Conservation (phyloP, 305 asterid genomes). For the Rubia balearica region DNA sequence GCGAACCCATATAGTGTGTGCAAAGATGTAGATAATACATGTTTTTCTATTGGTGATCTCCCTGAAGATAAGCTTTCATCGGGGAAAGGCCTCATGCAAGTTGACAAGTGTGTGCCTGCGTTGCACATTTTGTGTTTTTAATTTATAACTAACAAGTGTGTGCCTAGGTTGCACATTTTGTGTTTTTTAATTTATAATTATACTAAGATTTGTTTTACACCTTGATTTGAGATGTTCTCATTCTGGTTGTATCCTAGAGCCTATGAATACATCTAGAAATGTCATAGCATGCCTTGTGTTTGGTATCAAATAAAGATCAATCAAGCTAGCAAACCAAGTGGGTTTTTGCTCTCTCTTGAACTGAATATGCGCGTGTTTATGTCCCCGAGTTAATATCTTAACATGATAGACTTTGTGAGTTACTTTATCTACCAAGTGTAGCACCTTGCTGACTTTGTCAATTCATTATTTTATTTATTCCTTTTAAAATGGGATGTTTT, state of each 20-base stretch:
- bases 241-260: constrained; percentile 58
- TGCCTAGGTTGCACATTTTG: constrained; percentile 13
- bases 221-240: constrained; percentile 23
- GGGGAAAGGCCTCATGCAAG: constrained; percentile 98
- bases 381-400: constrained; percentile 10
- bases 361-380: constrained; percentile 9
- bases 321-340: constrained; percentile 73
- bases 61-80: constrained; percentile 85
- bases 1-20: constrained; percentile 82
- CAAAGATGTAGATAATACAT: constrained; percentile 94
- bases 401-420: constrained; percentile 4
- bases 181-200: not conserved
- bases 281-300: constrained; percentile 50
- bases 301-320: constrained; percentile 69
- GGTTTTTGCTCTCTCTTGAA: constrained; percentile 17
- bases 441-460: not conserved
- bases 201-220: constrained; percentile 16
- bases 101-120: constrained; percentile 69
- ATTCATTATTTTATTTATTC: not conserved
- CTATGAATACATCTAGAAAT: constrained; percentile 72
- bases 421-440: too few relatives aligned
- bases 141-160: constrained; percentile 62
- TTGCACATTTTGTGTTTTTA: too few relatives aligned
- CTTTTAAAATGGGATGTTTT: not conserved
- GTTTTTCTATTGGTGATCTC: constrained; percentile 59